Conservation (phyloP, 306 rosid species). For the Amphicarpaea edgeworthii region DNA sequence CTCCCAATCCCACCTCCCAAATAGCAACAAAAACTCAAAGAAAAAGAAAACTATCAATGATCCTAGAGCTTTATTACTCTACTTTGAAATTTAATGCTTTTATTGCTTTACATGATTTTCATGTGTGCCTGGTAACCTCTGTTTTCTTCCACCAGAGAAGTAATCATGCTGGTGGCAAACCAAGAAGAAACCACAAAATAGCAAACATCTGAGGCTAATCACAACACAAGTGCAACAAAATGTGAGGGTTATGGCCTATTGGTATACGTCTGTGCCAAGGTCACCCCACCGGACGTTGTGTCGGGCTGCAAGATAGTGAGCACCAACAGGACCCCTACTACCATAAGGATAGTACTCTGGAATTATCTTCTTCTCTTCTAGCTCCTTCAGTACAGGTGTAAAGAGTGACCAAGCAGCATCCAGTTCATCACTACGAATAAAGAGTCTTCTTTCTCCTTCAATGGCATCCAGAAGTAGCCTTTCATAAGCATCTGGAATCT, state of each 20-base stretch:
- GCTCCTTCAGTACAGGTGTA: constrained; percentile 78
- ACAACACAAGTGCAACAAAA: constrained; percentile 30
- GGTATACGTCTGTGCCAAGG: constrained; percentile 61
- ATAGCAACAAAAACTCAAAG: not conserved
- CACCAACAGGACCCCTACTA: constrained; percentile 91
- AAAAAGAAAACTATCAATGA: constrained; percentile 2
- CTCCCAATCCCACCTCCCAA: not conserved
- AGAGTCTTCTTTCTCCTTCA: constrained; percentile 91
- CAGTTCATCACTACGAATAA: constrained; percentile 88
- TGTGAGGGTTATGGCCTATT: constrained; percentile 37
- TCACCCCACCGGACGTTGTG: constrained; percentile 92
- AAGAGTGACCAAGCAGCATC: constrained; percentile 92
- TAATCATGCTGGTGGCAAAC: constrained; percentile 31
- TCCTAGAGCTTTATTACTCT: constrained; percentile 42
- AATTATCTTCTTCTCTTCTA: constrained; percentile 74
- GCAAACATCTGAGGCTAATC: constrained; percentile 15
- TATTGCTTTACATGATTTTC: constrained; percentile 47
- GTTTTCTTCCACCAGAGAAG: constrained; percentile 22
- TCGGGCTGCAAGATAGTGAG: constrained; percentile 89
- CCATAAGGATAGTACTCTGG: constrained; percentile 94
- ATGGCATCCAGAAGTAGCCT: constrained; percentile 89
- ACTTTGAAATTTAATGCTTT: constrained; percentile 23
- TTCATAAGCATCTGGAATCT: constrained; percentile 97
- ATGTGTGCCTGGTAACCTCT: constrained; percentile 41
- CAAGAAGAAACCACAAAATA: constrained; percentile 35